A percentile compares a stretch with the other conserved stretches of the same genome.
Evolutionary conservation across 108 stramenopile genomes (phyloP).

Genomic region (Ochromonas danica): DNA sequence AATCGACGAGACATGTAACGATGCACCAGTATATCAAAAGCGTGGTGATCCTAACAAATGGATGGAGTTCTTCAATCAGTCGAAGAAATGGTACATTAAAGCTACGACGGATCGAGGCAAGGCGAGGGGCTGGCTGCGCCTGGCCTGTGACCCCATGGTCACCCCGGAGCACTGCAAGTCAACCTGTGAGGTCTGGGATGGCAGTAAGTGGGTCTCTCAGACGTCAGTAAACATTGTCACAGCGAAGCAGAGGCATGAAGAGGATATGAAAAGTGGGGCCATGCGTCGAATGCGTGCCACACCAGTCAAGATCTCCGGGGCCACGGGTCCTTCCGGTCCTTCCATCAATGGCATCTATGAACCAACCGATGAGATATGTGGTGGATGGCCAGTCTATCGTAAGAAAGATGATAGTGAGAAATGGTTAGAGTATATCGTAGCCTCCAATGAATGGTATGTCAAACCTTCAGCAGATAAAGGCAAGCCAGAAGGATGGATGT

Average conservation of each 20-base stretch:
- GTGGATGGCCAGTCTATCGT: slow-evolving; percentile 29
- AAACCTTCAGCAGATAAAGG: slow-evolving; percentile 16
- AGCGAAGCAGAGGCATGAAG: neutral
- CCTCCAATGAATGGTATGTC: slow-evolving; percentile 21
- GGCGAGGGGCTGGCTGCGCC: slow-evolving; percentile 2
- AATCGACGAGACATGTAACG: slow-evolving; percentile 1
- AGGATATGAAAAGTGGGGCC: slow-evolving; percentile 1
- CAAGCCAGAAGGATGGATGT: slow-evolving; percentile 19
- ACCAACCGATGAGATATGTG: slow-evolving; percentile 22
- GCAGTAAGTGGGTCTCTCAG: slow-evolving; percentile 11
- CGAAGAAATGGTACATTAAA: slow-evolving; percentile 32
- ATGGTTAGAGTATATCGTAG: slow-evolving; percentile 29
- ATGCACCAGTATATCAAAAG: slow-evolving; percentile 20
- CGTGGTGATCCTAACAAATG: slow-evolving; percentile 19
- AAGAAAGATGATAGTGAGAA: slow-evolving; percentile 26
- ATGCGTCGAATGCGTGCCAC: neutral
- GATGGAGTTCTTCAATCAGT: slow-evolving; percentile 19
- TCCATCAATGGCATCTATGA: slow-evolving; percentile 31
- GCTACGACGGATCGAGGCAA: slow-evolving; percentile 9
- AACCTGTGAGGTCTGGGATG: slow-evolving; percentile 21
- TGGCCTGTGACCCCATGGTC: neutral
- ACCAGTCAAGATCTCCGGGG: neutral
- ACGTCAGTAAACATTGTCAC: slow-evolving; percentile 6
- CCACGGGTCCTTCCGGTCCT: slow-evolving; percentile 1
- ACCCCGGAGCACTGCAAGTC: neutral